Evolutionary conservation across 2,329 filamentous ascomycete species (phyloP).

Genomic region (Colletotrichum karsti): DNA sequence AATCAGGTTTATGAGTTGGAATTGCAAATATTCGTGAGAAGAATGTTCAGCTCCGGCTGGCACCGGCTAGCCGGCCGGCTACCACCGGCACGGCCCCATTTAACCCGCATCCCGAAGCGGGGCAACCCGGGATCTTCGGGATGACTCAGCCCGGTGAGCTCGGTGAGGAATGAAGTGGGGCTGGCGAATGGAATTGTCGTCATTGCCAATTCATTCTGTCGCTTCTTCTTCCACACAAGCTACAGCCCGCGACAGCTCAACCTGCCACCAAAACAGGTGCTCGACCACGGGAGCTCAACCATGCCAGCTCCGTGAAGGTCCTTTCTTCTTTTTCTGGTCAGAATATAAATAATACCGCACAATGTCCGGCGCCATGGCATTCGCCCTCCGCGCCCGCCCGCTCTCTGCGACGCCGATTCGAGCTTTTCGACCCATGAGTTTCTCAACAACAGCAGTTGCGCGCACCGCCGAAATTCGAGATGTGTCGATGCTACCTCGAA

Average conservation of each 20-base stretch:
- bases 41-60: background rate
- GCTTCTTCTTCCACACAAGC: background rate
- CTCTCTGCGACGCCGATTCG: background rate
- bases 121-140: background rate
- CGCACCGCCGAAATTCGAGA: constrained; percentile 59
- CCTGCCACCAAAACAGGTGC: background rate
- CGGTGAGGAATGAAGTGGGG: constrained; percentile 10
- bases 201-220: constrained; percentile 13
- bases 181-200: constrained; percentile 16
- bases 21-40: too few relatives aligned
- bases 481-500: constrained; percentile 57
- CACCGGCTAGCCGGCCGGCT: background rate
- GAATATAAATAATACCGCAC: background rate
- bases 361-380: background rate
- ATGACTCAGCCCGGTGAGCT: constrained; percentile 19
- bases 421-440: background rate
- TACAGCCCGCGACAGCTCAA: background rate
- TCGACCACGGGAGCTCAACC: background rate
- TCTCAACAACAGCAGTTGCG: constrained; percentile 14
- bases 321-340: rapidly evolving
- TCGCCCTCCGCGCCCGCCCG: background rate
- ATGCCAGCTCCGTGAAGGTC: background rate
- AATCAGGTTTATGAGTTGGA: too few relatives aligned
- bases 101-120: background rate
- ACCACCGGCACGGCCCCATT: background rate